Conservation (phyloP, 2,329 filamentous ascomycete species). For the Trichoderma sp. region DNA sequence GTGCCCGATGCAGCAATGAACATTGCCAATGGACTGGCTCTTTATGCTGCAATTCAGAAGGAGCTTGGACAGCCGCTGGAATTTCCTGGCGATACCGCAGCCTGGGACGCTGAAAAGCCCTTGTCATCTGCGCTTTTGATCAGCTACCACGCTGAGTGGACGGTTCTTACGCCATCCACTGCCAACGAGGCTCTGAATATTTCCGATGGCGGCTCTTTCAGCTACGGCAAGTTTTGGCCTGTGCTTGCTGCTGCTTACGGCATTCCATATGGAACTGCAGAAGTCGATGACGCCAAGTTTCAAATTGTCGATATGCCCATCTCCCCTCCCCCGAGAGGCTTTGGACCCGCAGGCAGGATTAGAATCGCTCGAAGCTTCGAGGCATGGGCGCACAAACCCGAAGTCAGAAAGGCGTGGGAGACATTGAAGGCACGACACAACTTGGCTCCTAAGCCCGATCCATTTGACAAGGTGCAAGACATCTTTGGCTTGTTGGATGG, state of each 20-base stretch:
- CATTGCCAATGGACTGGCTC: background rate
- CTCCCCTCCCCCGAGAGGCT: background rate
- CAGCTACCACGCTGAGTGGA: slow-evolving; percentile 8
- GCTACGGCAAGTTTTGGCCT: slow-evolving; percentile 7
- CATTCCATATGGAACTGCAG: background rate
- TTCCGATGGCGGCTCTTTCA: background rate
- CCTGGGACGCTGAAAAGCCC: slow-evolving; percentile 4
- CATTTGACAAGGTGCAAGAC: background rate
- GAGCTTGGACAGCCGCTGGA: background rate
- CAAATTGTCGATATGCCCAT: background rate
- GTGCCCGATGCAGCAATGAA: slow-evolving; percentile 7
- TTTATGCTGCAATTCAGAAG: slow-evolving; percentile 5
- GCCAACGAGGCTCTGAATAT: slow-evolving; percentile 3
- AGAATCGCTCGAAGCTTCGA: background rate
- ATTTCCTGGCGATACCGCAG: background rate
- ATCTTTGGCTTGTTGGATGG: background rate
- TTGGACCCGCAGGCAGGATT: background rate
- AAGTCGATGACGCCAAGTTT: background rate
- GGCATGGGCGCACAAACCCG: slow-evolving; percentile 1
- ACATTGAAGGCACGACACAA: background rate
- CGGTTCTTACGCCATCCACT: background rate
- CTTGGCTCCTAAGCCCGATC: background rate
- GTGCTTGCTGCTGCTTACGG: slow-evolving; percentile 3
- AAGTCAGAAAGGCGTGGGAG: slow-evolving; percentile 2
- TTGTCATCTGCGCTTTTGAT: background rate